Base-by-base conservation (phyloP, 2,329 filamentous ascomycete species). In the Claviceps spartinae region DNA sequence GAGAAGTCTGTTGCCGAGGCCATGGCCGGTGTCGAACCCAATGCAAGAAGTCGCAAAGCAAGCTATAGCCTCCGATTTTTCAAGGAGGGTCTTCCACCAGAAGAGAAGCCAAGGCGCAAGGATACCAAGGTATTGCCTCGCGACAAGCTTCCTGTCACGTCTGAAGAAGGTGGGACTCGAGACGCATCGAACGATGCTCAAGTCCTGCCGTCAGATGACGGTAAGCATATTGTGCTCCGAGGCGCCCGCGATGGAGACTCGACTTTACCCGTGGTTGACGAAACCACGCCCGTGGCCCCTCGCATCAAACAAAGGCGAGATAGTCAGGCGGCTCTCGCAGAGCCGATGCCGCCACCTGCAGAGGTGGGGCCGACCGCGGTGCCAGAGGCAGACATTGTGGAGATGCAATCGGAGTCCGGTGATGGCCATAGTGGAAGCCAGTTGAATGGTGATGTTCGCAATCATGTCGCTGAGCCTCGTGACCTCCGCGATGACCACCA, bases 11-110 rank as follows among this genome's bases (percentile, higher is more conserved):
- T 83, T 49, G 72, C 77, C 5, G 78, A 82, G 56, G 77, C 77
- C 30, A 71, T 83, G 61, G 73, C 77, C 18, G 79, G 79, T 2
- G 69, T 76, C n/a, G 80, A 83, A 59, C 78, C 72, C 59, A 82
- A 78, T 60, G 76, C 77, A 46, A 77, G 81, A 50, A 86, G 81
- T 60, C 77, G 81, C 57, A 85, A 84, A 64, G 77, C 81, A 41
- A 84, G 80, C 59, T 81, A 84, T 63, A 82, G 79, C 57, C 67
- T 85, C 53, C 73, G 81, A 2, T 81, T 84, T 59, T 85, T 85
- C 69, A 81, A 79, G 55, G 80, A 84, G 63, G 81, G 79, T 37
- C 66, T 83, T 18, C 78, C 79, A n/a, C 62, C 65, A 3, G 76
- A 81, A 50, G 78, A 83, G 45, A 77, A 76, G 60, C 61, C 65